Evolutionary conservation across 108 stramenopile genomes (phyloP).

Genomic region (Halocafeteria seosinensis): DNA sequence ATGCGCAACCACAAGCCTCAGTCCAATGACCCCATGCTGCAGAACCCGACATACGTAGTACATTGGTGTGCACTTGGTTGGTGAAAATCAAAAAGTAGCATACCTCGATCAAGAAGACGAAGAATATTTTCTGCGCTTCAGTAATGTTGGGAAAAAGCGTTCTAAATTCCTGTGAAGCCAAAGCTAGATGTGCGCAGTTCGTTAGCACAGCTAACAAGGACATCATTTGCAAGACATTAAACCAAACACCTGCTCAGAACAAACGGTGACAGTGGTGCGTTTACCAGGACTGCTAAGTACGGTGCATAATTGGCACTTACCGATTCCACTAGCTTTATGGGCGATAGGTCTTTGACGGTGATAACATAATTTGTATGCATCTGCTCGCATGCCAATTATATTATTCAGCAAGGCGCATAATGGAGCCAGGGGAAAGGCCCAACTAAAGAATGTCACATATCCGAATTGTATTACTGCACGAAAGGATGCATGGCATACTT

Average conservation of each 20-base stretch:
- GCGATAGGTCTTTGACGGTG: slow-evolving; percentile 63
- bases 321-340: slow-evolving; percentile 64
- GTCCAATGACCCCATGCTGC: too few relatives aligned
- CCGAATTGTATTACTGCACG: slow-evolving; percentile 60
- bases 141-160: not conserved
- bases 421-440: slow-evolving; percentile 78
- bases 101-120: not conserved
- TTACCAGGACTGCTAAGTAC: too few relatives aligned
- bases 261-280: too few relatives aligned
- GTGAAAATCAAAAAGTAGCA: too few relatives aligned
- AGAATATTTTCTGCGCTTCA: not conserved
- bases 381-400: slow-evolving; percentile 68
- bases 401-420: slow-evolving; percentile 74
- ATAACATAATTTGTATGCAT: slow-evolving; percentile 85
- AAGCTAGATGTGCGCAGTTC: slow-evolving; percentile 32
- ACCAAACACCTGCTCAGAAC: too few relatives aligned
- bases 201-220: slow-evolving; percentile 77
- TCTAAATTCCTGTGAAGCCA: not conserved
- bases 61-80: too few relatives aligned
- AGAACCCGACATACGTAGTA: too few relatives aligned
- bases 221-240: slow-evolving; percentile 78
- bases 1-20: too few relatives aligned
- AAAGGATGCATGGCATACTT: not conserved
- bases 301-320: too few relatives aligned
- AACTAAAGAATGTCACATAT: slow-evolving; percentile 84